Percentiles rank a stretch among this genome's conserved stretches.
Evolutionary conservation across 805 yeast species (phyloP).

Genomic region (Pichia thaimueangensis): DNA sequence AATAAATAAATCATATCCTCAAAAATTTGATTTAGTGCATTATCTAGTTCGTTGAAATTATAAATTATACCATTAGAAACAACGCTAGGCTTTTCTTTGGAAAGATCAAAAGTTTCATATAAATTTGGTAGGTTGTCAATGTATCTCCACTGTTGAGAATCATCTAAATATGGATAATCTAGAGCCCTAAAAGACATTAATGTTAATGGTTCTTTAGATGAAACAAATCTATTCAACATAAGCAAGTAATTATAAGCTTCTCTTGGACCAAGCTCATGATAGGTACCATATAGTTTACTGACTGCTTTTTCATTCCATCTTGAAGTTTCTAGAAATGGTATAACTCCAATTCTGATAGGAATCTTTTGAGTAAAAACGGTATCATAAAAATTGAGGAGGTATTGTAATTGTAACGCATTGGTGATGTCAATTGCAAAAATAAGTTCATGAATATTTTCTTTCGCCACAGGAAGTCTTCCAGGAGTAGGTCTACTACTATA

Average conservation of each 20-base stretch:
- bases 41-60: constrained; percentile 44
- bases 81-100: constrained; percentile 37
- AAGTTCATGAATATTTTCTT: constrained; percentile 69
- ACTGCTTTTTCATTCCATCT: constrained; percentile 21
- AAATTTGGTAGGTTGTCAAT: constrained; percentile 22
- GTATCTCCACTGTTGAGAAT: constrained; percentile 10
- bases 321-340: constrained; percentile 47
- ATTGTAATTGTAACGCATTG: constrained; percentile 43
- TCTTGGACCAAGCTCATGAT: constrained; percentile 15
- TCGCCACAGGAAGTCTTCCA: constrained; percentile 62
- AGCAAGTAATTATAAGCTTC: constrained; percentile 23
- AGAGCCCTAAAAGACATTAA: constrained; percentile 11
- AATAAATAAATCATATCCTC: constrained; percentile 43
- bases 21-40: constrained; percentile 44
- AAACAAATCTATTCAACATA: constrained; percentile 14
- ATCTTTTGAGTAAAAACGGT: constrained; percentile 48
- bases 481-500: constrained; percentile 40
- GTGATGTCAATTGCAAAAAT: constrained; percentile 63
- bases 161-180: constrained; percentile 11
- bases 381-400: constrained; percentile 43
- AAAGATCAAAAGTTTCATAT: constrained; percentile 31
- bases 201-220: constrained; percentile 11
- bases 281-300: constrained; percentile 21
- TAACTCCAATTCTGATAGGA: constrained; percentile 76
- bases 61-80: constrained; percentile 70